Evolutionary conservation across 202 grass and related monocot species (phyloP).

Genomic region (Thinopyrum obtusiflorum): DNA sequence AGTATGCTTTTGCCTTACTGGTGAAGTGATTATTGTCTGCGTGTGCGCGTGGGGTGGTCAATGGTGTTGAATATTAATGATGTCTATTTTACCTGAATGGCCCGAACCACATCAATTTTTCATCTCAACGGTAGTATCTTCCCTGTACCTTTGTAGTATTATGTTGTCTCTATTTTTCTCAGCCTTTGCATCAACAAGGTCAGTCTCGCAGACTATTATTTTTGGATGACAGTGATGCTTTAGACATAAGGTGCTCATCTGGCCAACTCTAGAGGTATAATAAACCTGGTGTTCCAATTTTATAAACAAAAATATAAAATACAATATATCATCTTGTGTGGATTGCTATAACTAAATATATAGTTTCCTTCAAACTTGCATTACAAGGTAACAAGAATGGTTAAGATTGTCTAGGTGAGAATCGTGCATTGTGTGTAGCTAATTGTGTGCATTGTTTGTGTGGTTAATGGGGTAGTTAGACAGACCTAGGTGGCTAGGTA

Average conservation of each 20-base stretch:
- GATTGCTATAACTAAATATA: neutral
- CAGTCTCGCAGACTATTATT: too few species aligned
- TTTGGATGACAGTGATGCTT: too few species aligned
- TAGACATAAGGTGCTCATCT: too few species aligned
- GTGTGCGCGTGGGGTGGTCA: neutral
- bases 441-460: neutral
- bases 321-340: neutral
- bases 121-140: neutral
- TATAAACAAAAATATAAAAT: neutral
- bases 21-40: neutral
- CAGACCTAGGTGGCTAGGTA: too few species aligned
- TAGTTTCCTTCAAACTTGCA: neutral
- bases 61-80: neutral
- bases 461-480: neutral
- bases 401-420: neutral
- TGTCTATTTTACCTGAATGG: slow-evolving; percentile 17
- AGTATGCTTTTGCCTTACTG: slow-evolving; percentile 22
- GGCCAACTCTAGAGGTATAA: too few species aligned
- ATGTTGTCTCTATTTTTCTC: neutral
- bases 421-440: neutral
- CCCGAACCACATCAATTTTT: neutral
- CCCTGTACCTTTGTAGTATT: neutral
- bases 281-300: neutral
- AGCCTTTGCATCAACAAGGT: too few species aligned
- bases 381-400: neutral